Conservation (phyloP, 2,329 filamentous ascomycete genomes). For the Daldinia eschscholtzii region DNA sequence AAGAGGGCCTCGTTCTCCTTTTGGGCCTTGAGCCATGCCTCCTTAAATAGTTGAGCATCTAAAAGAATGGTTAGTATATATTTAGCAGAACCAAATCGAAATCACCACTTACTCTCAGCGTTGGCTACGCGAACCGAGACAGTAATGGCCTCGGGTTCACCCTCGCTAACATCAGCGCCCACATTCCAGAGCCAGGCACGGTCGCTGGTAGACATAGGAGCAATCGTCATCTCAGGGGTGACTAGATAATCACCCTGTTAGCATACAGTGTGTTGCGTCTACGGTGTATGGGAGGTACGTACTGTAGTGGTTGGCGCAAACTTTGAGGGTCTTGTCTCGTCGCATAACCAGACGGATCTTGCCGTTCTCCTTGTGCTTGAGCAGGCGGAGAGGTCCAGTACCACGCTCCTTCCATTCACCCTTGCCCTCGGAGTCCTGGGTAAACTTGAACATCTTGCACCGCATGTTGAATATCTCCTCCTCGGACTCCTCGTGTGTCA, state of each 20-base stretch:
- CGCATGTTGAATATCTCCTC: conserved; percentile 99
- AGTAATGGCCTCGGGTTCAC: conserved; percentile 94
- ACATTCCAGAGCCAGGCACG: conserved; percentile 99
- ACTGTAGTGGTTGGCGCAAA: conserved; percentile 99
- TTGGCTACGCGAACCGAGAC: conserved; percentile 98
- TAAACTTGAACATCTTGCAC: conserved; percentile 99
- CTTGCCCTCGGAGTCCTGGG: conserved; percentile 72
- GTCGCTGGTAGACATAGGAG: conserved; percentile 97
- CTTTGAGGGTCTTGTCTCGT: conserved; percentile 99
- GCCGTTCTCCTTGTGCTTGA: conserved; percentile 99
- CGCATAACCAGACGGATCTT: conserved; percentile 99
- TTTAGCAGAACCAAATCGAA: background rate
- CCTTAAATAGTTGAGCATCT: conserved; percentile 99
- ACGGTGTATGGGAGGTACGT: conserved; percentile 57
- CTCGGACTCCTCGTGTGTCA: conserved; percentile 98
- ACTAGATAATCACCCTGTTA: conserved; percentile 65
- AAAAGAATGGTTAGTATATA: conserved; percentile 48
- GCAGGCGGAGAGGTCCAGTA: conserved; percentile 92
- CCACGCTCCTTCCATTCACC: conserved; percentile 99
- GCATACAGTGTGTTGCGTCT: background rate
- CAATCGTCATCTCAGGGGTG: conserved; percentile 98
- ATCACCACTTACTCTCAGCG: conserved; percentile 82
- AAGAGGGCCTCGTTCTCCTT: conserved; percentile 94
- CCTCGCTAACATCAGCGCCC: conserved; percentile 96
- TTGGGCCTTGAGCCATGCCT: conserved; percentile 96